phyloP scores from a whole-genome alignment of 139 green algal species.

The Pycnococcus provasolii region DNA sequence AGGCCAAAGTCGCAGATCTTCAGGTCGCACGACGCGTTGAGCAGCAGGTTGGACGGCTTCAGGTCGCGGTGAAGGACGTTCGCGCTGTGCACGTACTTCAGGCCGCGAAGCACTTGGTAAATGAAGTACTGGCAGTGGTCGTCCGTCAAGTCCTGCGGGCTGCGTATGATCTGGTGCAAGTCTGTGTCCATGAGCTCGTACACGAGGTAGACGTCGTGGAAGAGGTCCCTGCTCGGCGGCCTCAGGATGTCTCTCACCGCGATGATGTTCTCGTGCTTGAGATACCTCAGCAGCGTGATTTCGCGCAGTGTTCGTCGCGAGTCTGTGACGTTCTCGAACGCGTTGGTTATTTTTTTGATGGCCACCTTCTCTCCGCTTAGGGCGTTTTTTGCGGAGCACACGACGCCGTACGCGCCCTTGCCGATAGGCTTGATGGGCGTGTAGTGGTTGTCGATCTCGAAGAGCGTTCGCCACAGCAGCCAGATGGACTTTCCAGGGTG shows the following conservation, averaged over 20 bases:
- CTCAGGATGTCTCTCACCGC: conserved; percentile 60
- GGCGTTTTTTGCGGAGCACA: conserved; percentile 79
- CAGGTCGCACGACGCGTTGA: conserved; percentile 33
- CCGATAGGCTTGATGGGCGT: conserved; percentile 67
- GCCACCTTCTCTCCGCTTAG: conserved; percentile 52
- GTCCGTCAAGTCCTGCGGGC: conserved; percentile 78
- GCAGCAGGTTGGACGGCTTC: conserved; percentile 29
- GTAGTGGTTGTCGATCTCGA: conserved; percentile 77
- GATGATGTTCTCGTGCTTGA: conserved; percentile 80
- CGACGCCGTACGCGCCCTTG: conserved; percentile 94
- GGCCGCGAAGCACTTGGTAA: conserved; percentile 81
- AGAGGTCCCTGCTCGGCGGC: conserved; percentile 41
- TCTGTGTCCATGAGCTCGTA: conserved; percentile 99
- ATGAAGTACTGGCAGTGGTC: conserved; percentile 99
- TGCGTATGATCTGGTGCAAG: conserved; percentile 98
- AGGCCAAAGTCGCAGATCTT: conserved; percentile 36
- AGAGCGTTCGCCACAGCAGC: conserved; percentile 71
- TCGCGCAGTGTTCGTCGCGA: conserved; percentile 83
- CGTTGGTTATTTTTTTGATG: conserved; percentile 92
- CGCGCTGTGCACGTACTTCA: conserved; percentile 29
- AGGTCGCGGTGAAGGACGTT: conserved; percentile 33
- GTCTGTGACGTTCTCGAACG: conserved; percentile 92
- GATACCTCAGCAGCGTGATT: conserved; percentile 83
- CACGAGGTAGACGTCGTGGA: conserved; percentile 95
- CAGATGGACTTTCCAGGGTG: conserved; percentile 58